These are phyloP conservation scores for Plectranthus barbatus DNA, from an alignment of 257 asterid genomes.

Conservation along the genomic window DNA sequence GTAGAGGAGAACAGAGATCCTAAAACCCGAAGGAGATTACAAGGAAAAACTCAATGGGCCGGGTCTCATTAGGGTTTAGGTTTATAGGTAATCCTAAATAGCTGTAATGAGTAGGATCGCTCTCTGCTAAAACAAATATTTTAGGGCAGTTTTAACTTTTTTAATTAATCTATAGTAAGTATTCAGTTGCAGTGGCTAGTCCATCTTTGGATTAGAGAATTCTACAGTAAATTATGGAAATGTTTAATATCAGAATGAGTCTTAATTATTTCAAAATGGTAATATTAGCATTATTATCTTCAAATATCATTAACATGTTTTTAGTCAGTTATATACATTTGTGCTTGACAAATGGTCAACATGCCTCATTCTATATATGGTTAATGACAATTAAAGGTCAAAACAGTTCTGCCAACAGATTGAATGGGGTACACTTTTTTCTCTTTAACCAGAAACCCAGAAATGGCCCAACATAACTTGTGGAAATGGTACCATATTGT, in stretches of 20 bases:
- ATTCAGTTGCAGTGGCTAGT: not conserved
- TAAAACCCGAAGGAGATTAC: no score
- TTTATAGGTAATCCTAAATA: no score
- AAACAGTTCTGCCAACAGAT: not conserved
- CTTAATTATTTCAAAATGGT: not conserved
- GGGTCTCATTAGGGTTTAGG: no score
- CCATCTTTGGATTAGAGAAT: not conserved
- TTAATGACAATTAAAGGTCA: conserved; percentile 3
- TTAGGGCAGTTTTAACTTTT: not conserved
- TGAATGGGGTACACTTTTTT: not conserved
- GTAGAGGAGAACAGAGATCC: not conserved
- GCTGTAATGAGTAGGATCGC: not conserved
- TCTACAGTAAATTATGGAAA: not conserved
- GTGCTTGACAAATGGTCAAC: not conserved
- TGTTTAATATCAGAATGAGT: not conserved
- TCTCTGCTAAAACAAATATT: not conserved
- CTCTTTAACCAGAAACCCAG: not conserved
- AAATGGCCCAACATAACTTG: not conserved
- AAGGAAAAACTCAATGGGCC: no score
- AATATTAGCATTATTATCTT: not conserved
- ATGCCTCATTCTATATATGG: not conserved
- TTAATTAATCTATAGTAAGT: not conserved
- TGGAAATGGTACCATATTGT: conserved; percentile 1
- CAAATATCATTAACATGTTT: not conserved
- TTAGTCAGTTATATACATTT: not conserved